phyloP scores from a whole-genome alignment of 1,284 basidiomycete genomes.

The Taiwanofungus camphoratus region DNA sequence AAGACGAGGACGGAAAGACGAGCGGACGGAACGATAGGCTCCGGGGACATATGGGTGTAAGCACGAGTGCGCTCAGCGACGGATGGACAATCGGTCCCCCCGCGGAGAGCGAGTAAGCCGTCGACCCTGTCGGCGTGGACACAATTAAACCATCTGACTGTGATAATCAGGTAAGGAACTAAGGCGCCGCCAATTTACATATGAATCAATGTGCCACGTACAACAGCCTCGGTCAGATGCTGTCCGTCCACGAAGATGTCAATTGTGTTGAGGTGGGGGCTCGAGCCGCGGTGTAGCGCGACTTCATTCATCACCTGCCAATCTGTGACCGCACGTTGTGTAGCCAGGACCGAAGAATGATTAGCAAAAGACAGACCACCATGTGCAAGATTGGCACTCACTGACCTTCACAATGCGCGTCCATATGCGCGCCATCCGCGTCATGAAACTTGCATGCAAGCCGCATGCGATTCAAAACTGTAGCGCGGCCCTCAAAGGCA shows the following conservation, averaged over 20 bases:
- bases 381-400: background rate
- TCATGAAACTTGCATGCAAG: constrained; percentile 76
- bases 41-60: constrained; percentile 94
- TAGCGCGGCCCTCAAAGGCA: constrained; percentile 69
- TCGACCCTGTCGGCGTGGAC: constrained; percentile 95
- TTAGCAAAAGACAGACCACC: background rate
- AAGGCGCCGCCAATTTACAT: constrained; percentile 1
- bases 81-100: constrained; percentile 97
- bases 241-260: constrained; percentile 95
- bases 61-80: constrained; percentile 80
- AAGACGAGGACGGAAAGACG: constrained; percentile 82
- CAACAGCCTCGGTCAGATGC: constrained; percentile 92
- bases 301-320: constrained; percentile 99
- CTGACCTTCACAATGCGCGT: constrained; percentile 51
- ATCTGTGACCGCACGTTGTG: constrained; percentile 36
- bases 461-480: constrained; percentile 84
- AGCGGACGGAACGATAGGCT: constrained; percentile 91
- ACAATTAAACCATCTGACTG: constrained; percentile 94
- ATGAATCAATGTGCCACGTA: constrained; percentile 39
- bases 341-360: background rate
- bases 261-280: constrained; percentile 90
- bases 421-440: constrained; percentile 50
- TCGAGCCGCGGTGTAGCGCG: constrained; percentile 85
- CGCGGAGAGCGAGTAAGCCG: constrained; percentile 93
- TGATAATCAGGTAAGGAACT: constrained; percentile 3